These are phyloP conservation scores for Pseudocercospora musae DNA, from an alignment of 2,329 filamentous ascomycete genomes.

Conservation along the genomic window DNA sequence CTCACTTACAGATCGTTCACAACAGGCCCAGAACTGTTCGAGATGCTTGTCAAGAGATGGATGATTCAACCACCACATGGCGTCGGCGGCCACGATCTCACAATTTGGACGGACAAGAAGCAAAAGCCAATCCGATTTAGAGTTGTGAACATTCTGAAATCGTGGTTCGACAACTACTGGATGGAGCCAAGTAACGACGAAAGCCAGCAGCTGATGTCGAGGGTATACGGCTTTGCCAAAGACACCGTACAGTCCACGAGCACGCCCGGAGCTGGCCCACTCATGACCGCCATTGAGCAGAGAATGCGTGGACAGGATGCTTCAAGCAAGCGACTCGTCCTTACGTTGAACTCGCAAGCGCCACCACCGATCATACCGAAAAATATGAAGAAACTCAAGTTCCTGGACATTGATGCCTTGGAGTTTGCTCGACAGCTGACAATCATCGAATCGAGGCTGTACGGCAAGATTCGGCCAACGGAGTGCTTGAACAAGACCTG, in stretches of 20 bases:
- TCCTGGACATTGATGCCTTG: constrained; percentile 90
- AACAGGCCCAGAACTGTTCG: constrained; percentile 82
- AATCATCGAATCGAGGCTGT: constrained; percentile 91
- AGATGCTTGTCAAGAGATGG: constrained; percentile 87
- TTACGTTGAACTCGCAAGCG: constrained; percentile 72
- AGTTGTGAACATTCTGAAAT: constrained; percentile 96
- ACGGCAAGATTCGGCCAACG: constrained; percentile 91
- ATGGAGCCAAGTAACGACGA: constrained; percentile 90
- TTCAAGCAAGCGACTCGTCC: constrained; percentile 77
- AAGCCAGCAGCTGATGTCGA: constrained; percentile 77
- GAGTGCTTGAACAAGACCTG: constrained; percentile 98
- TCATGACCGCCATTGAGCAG: constrained; percentile 86
- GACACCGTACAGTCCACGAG: constrained; percentile 91
- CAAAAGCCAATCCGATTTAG: constrained; percentile 94
- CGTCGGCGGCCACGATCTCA: constrained; percentile 70
- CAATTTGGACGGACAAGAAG: constrained; percentile 87
- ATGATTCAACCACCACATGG: constrained; percentile 87
- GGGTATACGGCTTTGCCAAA: constrained; percentile 86
- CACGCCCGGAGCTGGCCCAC: constrained; percentile 78
- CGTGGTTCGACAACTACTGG: constrained; percentile 98
- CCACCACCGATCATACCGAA: constrained; percentile 93
- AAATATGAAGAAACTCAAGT: constrained; percentile 99
- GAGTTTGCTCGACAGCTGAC: constrained; percentile 98
- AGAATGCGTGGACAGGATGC: constrained; percentile 84
- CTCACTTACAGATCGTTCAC: constrained; percentile 97